These are phyloP conservation scores for Botrytis hyacinthi DNA, from an alignment of 2,329 filamentous ascomycete genomes.

Conservation along the genomic window DNA sequence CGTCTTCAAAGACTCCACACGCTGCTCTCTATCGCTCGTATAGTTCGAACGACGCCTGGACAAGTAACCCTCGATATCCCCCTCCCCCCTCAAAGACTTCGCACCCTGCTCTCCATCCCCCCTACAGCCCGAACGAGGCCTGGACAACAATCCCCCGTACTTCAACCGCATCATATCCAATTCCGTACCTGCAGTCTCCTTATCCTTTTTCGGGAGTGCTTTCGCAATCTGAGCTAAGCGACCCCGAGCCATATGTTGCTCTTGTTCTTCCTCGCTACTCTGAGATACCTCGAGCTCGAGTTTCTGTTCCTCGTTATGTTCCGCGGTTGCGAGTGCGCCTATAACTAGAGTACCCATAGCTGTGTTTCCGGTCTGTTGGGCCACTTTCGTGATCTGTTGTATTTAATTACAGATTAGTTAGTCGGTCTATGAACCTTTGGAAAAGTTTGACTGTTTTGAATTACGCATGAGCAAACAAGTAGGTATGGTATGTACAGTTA, in stretches of 20 bases:
- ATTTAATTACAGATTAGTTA: neutral
- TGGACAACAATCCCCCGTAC: no score
- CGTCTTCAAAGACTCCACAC: no score
- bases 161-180: neutral
- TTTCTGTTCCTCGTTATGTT: neutral
- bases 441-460: neutral
- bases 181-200: neutral
- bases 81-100: no score
- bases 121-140: no score
- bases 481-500: neutral
- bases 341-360: neutral
- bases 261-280: neutral
- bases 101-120: no score
- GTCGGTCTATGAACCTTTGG: neutral
- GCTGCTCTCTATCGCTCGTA: no score
- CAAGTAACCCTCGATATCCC: no score
- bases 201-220: neutral
- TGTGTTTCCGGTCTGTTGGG: neutral
- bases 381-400: neutral
- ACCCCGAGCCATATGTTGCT: neutral
- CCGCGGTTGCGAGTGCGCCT: rapidly evolving
- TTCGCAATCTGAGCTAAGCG: neutral
- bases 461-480: neutral
- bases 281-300: no score
- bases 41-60: no score